phyloP scores from a whole-genome alignment of 441 rosid species.

The Pelargonium australe region DNA sequence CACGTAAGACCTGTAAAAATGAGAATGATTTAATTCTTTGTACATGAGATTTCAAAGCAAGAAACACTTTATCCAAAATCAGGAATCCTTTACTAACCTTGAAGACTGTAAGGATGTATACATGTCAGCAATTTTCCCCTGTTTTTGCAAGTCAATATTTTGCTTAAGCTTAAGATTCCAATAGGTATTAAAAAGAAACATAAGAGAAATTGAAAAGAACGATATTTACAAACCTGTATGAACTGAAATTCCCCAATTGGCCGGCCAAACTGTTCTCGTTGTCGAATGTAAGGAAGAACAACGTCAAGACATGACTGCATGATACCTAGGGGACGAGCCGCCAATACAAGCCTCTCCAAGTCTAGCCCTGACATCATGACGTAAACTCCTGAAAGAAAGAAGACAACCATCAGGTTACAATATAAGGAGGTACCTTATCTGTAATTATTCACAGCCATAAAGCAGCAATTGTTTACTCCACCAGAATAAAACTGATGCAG shows the following conservation, averaged over 20 bases:
- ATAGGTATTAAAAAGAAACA: not conserved
- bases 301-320: slow-evolving; percentile 95
- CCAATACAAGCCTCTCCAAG: slow-evolving; percentile 87
- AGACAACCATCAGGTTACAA: slow-evolving; percentile 14
- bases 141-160: slow-evolving; percentile 15
- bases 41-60: slow-evolving; percentile 10
- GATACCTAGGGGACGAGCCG: slow-evolving; percentile 88
- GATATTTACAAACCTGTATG: slow-evolving; percentile 56
- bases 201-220: not conserved
- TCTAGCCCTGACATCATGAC: slow-evolving; percentile 97
- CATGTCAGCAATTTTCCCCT: slow-evolving; percentile 97
- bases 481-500: not conserved
- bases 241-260: slow-evolving; percentile 88
- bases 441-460: not conserved
- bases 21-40: slow-evolving; percentile 12
- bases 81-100: slow-evolving; percentile 37
- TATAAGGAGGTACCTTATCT: not conserved
- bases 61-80: not conserved
- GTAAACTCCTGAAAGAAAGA: slow-evolving; percentile 62
- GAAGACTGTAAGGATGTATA: slow-evolving; percentile 89
- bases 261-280: slow-evolving; percentile 85
- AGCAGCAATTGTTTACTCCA: not conserved
- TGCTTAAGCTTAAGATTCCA: not conserved
- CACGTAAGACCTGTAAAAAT: slow-evolving; percentile 62
- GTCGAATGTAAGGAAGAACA: slow-evolving; percentile 79